Conservation (phyloP, 192 early-diverging fungal genomes). For the Mortierella claussenii region DNA sequence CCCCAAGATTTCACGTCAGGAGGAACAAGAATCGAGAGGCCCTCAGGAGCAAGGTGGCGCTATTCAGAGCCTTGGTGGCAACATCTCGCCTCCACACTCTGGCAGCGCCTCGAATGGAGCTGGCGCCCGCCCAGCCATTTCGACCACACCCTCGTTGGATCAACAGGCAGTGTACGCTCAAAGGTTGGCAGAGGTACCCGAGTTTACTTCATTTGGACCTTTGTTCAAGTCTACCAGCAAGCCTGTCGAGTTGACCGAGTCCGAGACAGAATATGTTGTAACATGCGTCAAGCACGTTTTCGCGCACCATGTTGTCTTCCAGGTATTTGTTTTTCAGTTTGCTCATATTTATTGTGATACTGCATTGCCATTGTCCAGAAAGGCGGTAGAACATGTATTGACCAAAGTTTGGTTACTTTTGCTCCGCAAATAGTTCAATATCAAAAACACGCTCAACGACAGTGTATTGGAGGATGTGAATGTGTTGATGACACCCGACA, state of each 20-base stretch:
- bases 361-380: no score
- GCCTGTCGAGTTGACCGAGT: constrained; percentile 87
- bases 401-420: no score
- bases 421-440: constrained; percentile 93
- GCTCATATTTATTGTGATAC: no score
- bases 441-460: constrained; percentile 95
- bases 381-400: no score
- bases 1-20: constrained; percentile 89
- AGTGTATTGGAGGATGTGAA: constrained; percentile 90
- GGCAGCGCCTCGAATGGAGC: constrained; percentile 33
- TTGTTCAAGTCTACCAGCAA: constrained; percentile 86
- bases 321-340: no score
- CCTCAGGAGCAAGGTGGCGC: constrained; percentile 56
- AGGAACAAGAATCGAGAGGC: constrained; percentile 76
- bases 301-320: constrained; percentile 89
- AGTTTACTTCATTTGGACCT: constrained; percentile 84
- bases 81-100: constrained; percentile 41
- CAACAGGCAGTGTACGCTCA: constrained; percentile 81
- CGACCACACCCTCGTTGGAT: constrained; percentile 59
- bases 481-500: constrained; percentile 80
- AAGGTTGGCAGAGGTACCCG: constrained; percentile 82
- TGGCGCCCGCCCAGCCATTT: constrained; percentile 48
- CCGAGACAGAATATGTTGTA: constrained; percentile 96
- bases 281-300: constrained; percentile 95
- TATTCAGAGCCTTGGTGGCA: constrained; percentile 46